A percentile compares a stretch with the other conserved stretches of the same genome.
phyloP scores from a whole-genome alignment of 2,329 filamentous ascomycete genomes.

The Fusarium albidum region DNA sequence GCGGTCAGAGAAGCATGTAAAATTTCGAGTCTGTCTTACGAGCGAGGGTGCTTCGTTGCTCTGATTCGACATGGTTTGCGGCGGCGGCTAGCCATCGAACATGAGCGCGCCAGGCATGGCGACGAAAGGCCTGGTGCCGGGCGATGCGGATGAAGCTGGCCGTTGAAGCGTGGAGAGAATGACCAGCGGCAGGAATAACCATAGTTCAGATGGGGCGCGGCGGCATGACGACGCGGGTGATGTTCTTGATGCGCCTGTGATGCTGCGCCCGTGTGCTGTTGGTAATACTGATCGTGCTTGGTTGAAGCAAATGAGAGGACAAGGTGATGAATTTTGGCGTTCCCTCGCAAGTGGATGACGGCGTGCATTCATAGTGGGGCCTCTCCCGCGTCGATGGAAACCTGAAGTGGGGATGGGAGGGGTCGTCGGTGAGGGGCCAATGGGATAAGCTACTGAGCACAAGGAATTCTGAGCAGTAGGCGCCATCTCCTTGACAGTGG shows the following conservation, averaged over 20 bases:
- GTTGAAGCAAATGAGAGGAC: slow-evolving; percentile 7
- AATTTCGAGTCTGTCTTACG: slow-evolving; percentile 44
- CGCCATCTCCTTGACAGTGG: too few relatives aligned
- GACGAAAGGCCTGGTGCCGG: slow-evolving; percentile 55
- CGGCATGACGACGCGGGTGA: slow-evolving; percentile 37
- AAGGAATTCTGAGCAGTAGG: too few relatives aligned
- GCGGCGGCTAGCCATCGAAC: slow-evolving; percentile 55
- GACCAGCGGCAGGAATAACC: slow-evolving; percentile 45
- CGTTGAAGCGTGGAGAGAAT: slow-evolving; percentile 51
- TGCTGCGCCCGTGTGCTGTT: slow-evolving; percentile 13
- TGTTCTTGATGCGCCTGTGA: slow-evolving; percentile 14
- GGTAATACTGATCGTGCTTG: slow-evolving; percentile 7
- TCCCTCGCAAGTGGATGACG: slow-evolving; percentile 31
- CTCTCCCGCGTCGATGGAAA: slow-evolving; percentile 2
- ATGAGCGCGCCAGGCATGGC: slow-evolving; percentile 46
- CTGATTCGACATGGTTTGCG: slow-evolving; percentile 35
- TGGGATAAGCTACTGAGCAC: too few relatives aligned
- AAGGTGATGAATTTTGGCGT: slow-evolving; percentile 32
- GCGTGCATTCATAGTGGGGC: slow-evolving; percentile 25
- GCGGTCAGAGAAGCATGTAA: not conserved
- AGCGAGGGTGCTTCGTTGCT: slow-evolving; percentile 46
- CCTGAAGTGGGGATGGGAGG: slow-evolving; percentile 23
- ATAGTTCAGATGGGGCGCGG: slow-evolving; percentile 38
- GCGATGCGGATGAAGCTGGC: slow-evolving; percentile 61
- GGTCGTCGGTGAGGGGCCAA: not conserved